phyloP scores from a whole-genome alignment of 768 basidiomycete genomes.

The Boletus huronensis region DNA sequence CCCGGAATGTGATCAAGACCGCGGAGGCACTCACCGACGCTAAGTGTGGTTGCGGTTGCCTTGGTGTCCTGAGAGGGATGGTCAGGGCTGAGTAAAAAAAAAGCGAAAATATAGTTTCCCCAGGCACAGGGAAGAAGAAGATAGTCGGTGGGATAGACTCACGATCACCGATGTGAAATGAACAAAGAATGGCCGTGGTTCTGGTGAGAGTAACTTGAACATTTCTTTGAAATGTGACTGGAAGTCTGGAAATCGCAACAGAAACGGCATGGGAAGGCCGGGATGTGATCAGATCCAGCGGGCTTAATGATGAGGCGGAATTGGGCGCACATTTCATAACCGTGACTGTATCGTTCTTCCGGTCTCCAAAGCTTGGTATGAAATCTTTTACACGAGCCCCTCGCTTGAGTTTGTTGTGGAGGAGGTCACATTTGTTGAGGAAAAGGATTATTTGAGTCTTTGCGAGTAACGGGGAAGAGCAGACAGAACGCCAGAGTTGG shows the following conservation, averaged over 20 bases:
- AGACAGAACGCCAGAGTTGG: conserved; percentile 73
- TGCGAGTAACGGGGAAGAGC: conserved; percentile 60
- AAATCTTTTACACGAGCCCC: conserved; percentile 65
- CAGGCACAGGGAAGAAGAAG: conserved; percentile 5
- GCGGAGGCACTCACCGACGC: conserved; percentile 47
- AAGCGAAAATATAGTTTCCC: not conserved
- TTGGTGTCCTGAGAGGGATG: conserved; percentile 58
- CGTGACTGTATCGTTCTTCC: conserved; percentile 65
- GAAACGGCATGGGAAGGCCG: not conserved
- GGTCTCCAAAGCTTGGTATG: conserved; percentile 70
- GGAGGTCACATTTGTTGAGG: conserved; percentile 69
- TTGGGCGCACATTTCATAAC: conserved; percentile 62
- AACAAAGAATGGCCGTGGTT: conserved; percentile 63
- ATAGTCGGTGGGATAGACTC: conserved; percentile 30
- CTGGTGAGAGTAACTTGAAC: conserved; percentile 56
- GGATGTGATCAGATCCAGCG: conserved; percentile 9
- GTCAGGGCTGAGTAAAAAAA: conserved; percentile 5
- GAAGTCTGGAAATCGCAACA: conserved; percentile 50
- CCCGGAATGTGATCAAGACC: not conserved
- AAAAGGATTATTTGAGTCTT: conserved; percentile 52
- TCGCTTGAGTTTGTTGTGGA: conserved; percentile 67
- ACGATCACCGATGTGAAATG: conserved; percentile 79
- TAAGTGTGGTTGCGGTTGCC: conserved; percentile 68
- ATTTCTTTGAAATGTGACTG: conserved; percentile 80
- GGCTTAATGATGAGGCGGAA: not conserved